Conservation (phyloP, 805 yeast species). For the Wickerhamiella bombiphila region DNA sequence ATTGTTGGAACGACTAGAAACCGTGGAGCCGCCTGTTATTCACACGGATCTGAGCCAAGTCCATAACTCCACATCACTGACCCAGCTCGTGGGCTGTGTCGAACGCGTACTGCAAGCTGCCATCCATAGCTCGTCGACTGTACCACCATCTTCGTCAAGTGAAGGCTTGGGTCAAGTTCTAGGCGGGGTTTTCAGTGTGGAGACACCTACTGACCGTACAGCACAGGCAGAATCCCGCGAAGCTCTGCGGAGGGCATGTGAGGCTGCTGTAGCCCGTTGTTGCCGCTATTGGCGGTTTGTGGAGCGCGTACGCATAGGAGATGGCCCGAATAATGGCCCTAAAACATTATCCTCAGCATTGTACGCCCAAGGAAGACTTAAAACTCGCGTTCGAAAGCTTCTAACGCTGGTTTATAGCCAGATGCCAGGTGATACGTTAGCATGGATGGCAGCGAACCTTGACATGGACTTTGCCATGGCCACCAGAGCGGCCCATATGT, state of each 20-base stretch:
- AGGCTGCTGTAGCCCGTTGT: constrained; percentile 10
- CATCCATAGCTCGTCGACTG: neutral
- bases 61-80: neutral
- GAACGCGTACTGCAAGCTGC: neutral
- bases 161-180: neutral
- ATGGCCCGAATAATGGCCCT: neutral
- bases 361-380: constrained; percentile 17
- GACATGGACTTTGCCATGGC: constrained; percentile 10
- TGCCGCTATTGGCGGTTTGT: constrained; percentile 15
- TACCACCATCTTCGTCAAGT: neutral
- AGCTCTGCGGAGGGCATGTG: constrained; percentile 10
- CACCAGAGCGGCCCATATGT: constrained; percentile 14
- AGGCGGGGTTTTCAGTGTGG: constrained; percentile 25
- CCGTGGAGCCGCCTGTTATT: neutral
- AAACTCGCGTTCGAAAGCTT: constrained; percentile 19
- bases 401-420: constrained; percentile 14
- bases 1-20: neutral
- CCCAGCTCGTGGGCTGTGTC: constrained; percentile 1
- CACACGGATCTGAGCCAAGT: neutral
- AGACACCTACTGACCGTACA: constrained; percentile 39
- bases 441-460: constrained; percentile 5
- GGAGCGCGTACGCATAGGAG: constrained; percentile 7
- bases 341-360: constrained; percentile 6
- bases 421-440: constrained; percentile 13
- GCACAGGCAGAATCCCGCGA: constrained; percentile 36